Conservation (phyloP, 805 yeast genomes). For the Cyberlindnera veronae region DNA sequence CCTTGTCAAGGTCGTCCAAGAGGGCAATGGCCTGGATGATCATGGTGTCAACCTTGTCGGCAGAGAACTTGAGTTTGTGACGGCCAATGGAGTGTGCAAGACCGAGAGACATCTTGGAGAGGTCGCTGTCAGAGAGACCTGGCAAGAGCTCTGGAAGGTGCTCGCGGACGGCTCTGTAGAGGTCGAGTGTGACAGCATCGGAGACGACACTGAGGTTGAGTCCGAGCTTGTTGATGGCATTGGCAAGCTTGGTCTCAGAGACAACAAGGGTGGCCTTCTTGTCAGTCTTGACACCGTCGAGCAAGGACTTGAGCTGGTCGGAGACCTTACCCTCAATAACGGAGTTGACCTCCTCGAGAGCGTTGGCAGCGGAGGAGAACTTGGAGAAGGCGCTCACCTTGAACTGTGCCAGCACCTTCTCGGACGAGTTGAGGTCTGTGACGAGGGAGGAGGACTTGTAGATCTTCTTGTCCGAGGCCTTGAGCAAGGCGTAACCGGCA, state of each 20-base stretch:
- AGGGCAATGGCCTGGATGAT: slow-evolving; percentile 98
- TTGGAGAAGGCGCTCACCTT: slow-evolving; percentile 95
- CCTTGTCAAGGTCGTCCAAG: slow-evolving; percentile 95
- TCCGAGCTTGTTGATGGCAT: slow-evolving; percentile 92
- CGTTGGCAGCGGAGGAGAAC: slow-evolving; percentile 91
- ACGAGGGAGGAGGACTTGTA: slow-evolving; percentile 76
- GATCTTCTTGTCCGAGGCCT: slow-evolving; percentile 96
- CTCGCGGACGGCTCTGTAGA: slow-evolving; percentile 93
- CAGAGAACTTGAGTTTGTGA: slow-evolving; percentile 94
- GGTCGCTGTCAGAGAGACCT: slow-evolving; percentile 80
- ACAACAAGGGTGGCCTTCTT: slow-evolving; percentile 87
- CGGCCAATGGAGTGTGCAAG: slow-evolving; percentile 98
- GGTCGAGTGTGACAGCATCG: slow-evolving; percentile 92
- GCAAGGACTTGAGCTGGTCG: slow-evolving; percentile 69
- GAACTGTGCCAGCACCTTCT: slow-evolving; percentile 83
- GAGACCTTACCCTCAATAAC: slow-evolving; percentile 93
- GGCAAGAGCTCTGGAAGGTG: slow-evolving; percentile 91
- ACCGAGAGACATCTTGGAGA: slow-evolving; percentile 95
- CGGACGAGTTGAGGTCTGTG: slow-evolving; percentile 76
- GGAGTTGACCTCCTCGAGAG: slow-evolving; percentile 91
- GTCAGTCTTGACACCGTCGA: slow-evolving; percentile 72
- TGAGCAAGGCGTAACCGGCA: slow-evolving; percentile 96
- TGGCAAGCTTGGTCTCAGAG: slow-evolving; percentile 93
- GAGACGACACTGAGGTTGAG: slow-evolving; percentile 84
- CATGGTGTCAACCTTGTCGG: slow-evolving; percentile 99